These are phyloP conservation scores for Trichoderma aggressivum DNA, from an alignment of 2,329 filamentous ascomycete genomes.

Conservation along the genomic window DNA sequence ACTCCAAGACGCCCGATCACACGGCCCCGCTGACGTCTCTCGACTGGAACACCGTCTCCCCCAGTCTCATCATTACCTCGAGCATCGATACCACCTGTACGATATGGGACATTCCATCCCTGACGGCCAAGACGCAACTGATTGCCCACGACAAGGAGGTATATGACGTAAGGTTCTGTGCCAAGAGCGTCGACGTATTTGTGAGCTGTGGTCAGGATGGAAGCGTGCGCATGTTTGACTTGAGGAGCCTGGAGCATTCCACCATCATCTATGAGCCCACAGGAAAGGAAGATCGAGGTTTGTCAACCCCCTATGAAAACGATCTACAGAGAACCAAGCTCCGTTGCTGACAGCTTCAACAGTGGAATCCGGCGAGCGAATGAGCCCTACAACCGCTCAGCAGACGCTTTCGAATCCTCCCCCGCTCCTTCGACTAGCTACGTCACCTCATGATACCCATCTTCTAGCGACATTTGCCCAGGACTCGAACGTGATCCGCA, in stretches of 20 bases:
- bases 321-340: background rate
- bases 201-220: constrained; percentile 97
- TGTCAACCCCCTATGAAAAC: constrained; percentile 22
- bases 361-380: constrained; percentile 53
- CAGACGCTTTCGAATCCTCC: constrained; percentile 75
- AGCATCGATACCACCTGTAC: constrained; percentile 99
- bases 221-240: constrained; percentile 97
- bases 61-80: constrained; percentile 95
- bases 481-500: constrained; percentile 87
- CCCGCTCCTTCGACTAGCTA: constrained; percentile 75
- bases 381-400: constrained; percentile 72
- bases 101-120: constrained; percentile 97
- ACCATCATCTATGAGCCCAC: constrained; percentile 99
- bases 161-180: constrained; percentile 96
- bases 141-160: constrained; percentile 99
- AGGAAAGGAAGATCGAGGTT: constrained; percentile 75
- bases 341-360: constrained; percentile 23
- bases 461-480: constrained; percentile 95
- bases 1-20: constrained; percentile 97
- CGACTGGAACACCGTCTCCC: constrained; percentile 97
- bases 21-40: constrained; percentile 93
- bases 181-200: constrained; percentile 97
- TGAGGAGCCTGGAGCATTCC: constrained; percentile 92
- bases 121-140: constrained; percentile 96
- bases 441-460: constrained; percentile 92